A percentile compares a stretch with the other conserved stretches of the same genome.
Evolutionary conservation across 495 filamentous ascomycete species (phyloP).

Genomic region (Hypomontagnella monticulosa): DNA sequence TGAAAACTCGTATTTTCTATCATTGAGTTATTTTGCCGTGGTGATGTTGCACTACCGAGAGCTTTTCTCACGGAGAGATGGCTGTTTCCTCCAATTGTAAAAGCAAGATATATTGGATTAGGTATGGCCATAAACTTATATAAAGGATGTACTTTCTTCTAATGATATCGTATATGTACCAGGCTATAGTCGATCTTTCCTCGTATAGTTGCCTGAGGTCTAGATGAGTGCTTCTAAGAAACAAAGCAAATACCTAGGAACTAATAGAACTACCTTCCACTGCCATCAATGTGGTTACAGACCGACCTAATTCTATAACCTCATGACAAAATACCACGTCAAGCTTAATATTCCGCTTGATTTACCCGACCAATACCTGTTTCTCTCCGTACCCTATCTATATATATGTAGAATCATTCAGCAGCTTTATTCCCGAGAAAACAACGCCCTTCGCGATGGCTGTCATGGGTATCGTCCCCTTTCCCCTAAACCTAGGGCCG

Average conservation of each 20-base stretch:
- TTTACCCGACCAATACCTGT: not conserved
- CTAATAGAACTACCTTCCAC: not conserved
- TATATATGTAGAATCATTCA: slow-evolving; percentile 2
- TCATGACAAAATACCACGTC: not conserved
- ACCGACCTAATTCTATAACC: not conserved
- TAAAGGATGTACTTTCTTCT: not conserved
- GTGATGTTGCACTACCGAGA: not conserved
- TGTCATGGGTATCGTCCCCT: no score
- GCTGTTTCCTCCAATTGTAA: slow-evolving; percentile 16
- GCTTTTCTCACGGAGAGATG: not conserved
- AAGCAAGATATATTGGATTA: slow-evolving; percentile 2
- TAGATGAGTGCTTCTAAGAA: not conserved
- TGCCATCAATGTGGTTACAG: not conserved
- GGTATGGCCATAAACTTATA: slow-evolving; percentile 8
- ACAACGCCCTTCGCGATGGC: no score
- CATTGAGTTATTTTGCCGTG: not conserved
- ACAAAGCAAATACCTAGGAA: not conserved
- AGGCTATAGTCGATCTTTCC: slow-evolving; percentile 7
- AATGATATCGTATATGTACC: not conserved
- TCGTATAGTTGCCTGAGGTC: not conserved
- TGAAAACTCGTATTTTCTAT: not conserved
- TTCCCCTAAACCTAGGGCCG: no score
- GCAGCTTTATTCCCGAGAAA: not conserved
- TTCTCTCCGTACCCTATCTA: slow-evolving; percentile 10
- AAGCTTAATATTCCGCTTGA: not conserved